Base-by-base conservation (phyloP, 2,329 filamentous ascomycete genomes). In the Trichoderma harzianum region DNA sequence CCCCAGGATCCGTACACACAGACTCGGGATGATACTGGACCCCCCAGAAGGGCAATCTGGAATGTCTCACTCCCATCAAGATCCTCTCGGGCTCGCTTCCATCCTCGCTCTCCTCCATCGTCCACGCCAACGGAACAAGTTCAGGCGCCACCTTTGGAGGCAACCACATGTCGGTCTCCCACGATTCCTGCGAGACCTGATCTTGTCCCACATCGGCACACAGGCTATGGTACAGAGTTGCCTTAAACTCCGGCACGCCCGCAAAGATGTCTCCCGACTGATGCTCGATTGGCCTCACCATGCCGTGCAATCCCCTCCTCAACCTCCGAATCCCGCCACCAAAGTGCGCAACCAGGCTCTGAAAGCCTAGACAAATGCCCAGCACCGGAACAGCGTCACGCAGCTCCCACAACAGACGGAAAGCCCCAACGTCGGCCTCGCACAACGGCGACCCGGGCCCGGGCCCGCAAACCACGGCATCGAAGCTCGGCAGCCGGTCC, bases 1-100 rank as follows among this genome's bases (percentile, higher is more conserved):
- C 91, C 72, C 87, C 86, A 4, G 85, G 82, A 51, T 93, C 92
- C 5, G 94, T 97, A 79, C 94, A 97, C 16, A 94, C 88, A 0
- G 93, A 97, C 80, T 98, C 94, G 0, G 94, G 94, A 78, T 97
- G 94, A 76, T 96, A 97, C 78, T 97, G 95, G 21, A 97, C 86
- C 0, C 92, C 95, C 91, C 92, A 97, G 74, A 95, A 92, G 0
- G 95, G 94, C 74, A 89, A 91, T 1, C 74, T 78, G 21, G 79
- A 82, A 79, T 97, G 94, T 74, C 86, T 88, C 18, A 91, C 89
- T 0, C 88, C 93, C 93, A 97, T 97, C n/a, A 96, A 81, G 4
- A 94, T 86, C 55, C 86, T 82, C 77, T 89, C 86, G 10, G 77
- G 75, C 12, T 78, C 77, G 2, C 1, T 72, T 72, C 7, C 74